phyloP scores from a whole-genome alignment of 1,284 basidiomycete species.

The Ustilago esculenta region DNA sequence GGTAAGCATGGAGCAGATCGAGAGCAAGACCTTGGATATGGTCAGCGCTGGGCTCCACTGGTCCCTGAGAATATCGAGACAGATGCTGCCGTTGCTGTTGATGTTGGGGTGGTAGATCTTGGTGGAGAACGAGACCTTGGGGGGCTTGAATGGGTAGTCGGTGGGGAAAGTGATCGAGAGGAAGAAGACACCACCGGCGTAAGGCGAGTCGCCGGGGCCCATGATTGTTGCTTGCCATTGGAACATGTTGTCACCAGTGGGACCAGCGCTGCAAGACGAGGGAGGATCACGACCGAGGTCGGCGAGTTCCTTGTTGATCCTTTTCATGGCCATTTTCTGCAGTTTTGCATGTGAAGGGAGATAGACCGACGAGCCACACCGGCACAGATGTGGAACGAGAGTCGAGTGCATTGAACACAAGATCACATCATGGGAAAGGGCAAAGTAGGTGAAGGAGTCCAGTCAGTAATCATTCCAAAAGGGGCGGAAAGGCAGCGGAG shows the following conservation, averaged over 20 bases:
- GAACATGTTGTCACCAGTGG: constrained; percentile 68
- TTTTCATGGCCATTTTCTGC: constrained; percentile 65
- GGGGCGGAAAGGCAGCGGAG: no score
- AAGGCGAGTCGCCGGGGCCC: constrained; percentile 65
- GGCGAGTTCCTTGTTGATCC: constrained; percentile 67
- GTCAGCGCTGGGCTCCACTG: constrained; percentile 85
- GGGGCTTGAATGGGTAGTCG: constrained; percentile 73
- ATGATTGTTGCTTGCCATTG: constrained; percentile 68
- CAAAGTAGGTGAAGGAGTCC: no score
- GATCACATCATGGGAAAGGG: no score
- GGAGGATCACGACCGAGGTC: constrained; percentile 67
- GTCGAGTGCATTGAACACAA: no score
- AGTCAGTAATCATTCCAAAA: no score
- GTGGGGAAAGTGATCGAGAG: constrained; percentile 76
- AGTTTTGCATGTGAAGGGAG: no score
- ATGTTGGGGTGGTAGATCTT: constrained; percentile 93
- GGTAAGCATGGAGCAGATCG: constrained; percentile 66
- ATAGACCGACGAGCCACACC: no score
- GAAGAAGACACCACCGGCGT: constrained; percentile 64
- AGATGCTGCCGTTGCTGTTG: constrained; percentile 98
- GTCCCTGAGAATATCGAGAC: constrained; percentile 94
- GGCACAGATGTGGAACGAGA: no score
- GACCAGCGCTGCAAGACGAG: constrained; percentile 65
- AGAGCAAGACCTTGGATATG: constrained; percentile 80
- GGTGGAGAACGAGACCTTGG: constrained; percentile 98